Evolutionary conservation across 148 eudicot species (phyloP).

Genomic region (Chenopodium formosanum): DNA sequence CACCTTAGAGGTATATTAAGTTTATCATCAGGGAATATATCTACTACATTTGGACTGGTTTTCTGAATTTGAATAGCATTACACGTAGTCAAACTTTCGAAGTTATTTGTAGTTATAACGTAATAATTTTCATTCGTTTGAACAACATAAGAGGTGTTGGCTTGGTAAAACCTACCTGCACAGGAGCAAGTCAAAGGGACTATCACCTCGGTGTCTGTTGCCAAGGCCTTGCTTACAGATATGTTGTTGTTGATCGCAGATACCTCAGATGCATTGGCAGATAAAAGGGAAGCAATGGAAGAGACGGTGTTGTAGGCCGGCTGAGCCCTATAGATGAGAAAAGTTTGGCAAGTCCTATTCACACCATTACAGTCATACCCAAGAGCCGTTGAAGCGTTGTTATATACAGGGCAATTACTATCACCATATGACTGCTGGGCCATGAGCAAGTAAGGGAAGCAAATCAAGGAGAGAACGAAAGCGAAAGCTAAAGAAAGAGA

Average conservation of each 20-base stretch:
- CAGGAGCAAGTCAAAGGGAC: slow-evolving; percentile 80
- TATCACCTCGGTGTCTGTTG: slow-evolving; percentile 45
- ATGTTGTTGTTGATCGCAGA: slow-evolving; percentile 53
- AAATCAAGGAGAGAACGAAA: slow-evolving; percentile 21
- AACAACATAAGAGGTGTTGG: slow-evolving; percentile 48
- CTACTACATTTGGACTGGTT: slow-evolving; percentile 9
- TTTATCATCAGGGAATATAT: slow-evolving; percentile 16
- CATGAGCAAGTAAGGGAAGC: slow-evolving; percentile 20
- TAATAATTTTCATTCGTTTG: slow-evolving; percentile 28
- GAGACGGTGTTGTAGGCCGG: slow-evolving; percentile 53
- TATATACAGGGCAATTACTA: slow-evolving; percentile 28
- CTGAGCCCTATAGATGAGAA: slow-evolving; percentile 56
- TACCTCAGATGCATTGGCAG: slow-evolving; percentile 35
- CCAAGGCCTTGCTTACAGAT: slow-evolving; percentile 31
- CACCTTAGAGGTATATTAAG: slow-evolving; percentile 71
- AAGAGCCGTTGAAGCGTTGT: slow-evolving; percentile 43
- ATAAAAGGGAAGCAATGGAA: slow-evolving; percentile 51
- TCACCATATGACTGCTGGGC: slow-evolving; percentile 69
- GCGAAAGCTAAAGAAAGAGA: background rate
- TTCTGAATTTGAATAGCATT: slow-evolving; percentile 55
- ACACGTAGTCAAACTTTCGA: slow-evolving; percentile 70
- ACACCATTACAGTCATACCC: slow-evolving; percentile 81
- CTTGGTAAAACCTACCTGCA: slow-evolving; percentile 61
- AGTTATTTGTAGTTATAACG: slow-evolving; percentile 45
- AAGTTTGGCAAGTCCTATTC: slow-evolving; percentile 55